These are phyloP conservation scores for Naganishia onofrii DNA, from an alignment of 768 basidiomycete species.

Conservation along the genomic window DNA sequence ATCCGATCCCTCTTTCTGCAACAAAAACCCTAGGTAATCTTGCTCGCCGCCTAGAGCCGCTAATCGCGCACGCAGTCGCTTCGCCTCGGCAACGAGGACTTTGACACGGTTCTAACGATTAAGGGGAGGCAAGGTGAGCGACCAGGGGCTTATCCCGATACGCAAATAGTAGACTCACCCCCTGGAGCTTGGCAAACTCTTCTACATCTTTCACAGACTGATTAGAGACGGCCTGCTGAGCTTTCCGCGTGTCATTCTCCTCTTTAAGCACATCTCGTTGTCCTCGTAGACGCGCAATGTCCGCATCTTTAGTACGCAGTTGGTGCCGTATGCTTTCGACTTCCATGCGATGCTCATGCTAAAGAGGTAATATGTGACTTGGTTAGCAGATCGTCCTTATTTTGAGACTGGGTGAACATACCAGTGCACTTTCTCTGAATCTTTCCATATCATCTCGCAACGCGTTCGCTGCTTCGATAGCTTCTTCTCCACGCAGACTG, in stretches of 20 bases:
- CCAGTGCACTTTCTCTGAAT: slow-evolving; percentile 7
- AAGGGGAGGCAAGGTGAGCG: not conserved
- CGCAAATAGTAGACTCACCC: slow-evolving; percentile 50
- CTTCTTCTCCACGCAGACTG: slow-evolving; percentile 10
- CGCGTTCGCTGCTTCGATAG: slow-evolving; percentile 10
- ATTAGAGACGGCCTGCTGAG: slow-evolving; percentile 58
- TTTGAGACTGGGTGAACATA: not conserved
- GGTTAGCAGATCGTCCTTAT: too few relatives aligned
- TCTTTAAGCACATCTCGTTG: slow-evolving; percentile 60
- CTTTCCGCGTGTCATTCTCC: slow-evolving; percentile 64
- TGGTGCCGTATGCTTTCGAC: slow-evolving; percentile 56
- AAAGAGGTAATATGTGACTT: not conserved
- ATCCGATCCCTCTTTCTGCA: slow-evolving; percentile 56
- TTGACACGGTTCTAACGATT: slow-evolving; percentile 65
- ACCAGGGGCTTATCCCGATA: slow-evolving; percentile 10
- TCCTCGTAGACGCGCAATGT: slow-evolving; percentile 51
- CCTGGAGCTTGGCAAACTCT: slow-evolving; percentile 50
- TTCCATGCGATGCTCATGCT: slow-evolving; percentile 39
- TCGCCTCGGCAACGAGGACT: slow-evolving; percentile 69
- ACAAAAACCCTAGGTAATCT: slow-evolving; percentile 70
- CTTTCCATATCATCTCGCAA: slow-evolving; percentile 22
- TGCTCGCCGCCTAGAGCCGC: slow-evolving; percentile 70
- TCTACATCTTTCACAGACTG: slow-evolving; percentile 14
- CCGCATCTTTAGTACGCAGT: slow-evolving; percentile 46
- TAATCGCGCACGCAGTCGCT: slow-evolving; percentile 69